Evolutionary conservation across 805 yeast species (phyloP), one percentile per base, ranked within the genome.

Genomic region (Hanseniaspora occidentalis): DNA sequence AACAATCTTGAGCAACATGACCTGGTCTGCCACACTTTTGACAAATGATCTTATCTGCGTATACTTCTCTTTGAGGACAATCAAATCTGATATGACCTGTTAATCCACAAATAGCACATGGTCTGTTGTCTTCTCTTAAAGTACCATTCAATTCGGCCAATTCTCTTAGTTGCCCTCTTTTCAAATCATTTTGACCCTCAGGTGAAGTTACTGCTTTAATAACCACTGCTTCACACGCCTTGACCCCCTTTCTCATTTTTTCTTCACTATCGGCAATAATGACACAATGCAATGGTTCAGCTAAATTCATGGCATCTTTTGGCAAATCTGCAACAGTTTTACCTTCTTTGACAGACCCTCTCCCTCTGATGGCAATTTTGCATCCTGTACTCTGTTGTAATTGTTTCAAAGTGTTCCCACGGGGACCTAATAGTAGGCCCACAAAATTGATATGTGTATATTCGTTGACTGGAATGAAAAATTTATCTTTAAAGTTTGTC

Each of bases 101-200:
- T 31, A 75, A 66, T 4, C 84, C 84, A 62, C 89, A 82, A 35
- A 63, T 63, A 13, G 71, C 64, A 56, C 89, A 81, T 1, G 75
- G 70, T 43, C 76, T 66, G 43, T 69, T 75, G 47, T 80, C 89
- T 51, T 84, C 94, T 41, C 97, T 71, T 36, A 86, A 66, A 0
- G 98, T 92, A 60, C 99, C 99, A 62, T 92, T 94, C 42, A 92
- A 67, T 19, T 84, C 80, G 0, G 99, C 99, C 50, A 92, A 69
- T 53, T 89, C 95, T 47, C 95, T 71, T 44, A 92, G 68, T 59
- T 92, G 99, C 35, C 80, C 84, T 44, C 96, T 69, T 53, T 92
- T 92, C 56, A 84, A 69, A 47, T 85, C 95, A 58, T 89, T 92
- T 56, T 84, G 94, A 1, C 95, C 96, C 47, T 82, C 89, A 2